phyloP scores from a whole-genome alignment of 2,329 filamentous ascomycete species.

The Xylaria sp. region DNA sequence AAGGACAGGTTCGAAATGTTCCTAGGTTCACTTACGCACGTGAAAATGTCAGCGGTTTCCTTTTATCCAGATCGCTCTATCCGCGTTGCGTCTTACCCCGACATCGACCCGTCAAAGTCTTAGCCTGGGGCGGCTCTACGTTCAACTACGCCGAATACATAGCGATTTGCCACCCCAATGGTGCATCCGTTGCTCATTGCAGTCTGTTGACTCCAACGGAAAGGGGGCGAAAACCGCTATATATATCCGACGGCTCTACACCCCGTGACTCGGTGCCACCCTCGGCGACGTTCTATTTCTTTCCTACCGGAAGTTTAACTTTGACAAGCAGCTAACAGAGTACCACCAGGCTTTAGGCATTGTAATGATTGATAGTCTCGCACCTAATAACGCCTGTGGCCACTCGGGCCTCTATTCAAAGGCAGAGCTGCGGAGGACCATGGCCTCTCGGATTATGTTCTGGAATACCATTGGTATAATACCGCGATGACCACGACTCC shows the following conservation, averaged over 20 bases:
- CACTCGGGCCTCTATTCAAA: constrained; percentile 11
- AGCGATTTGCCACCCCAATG: constrained; percentile 20
- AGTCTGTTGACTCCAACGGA: constrained; percentile 14
- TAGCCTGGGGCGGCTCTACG: constrained; percentile 12
- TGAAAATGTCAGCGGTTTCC: constrained; percentile 17
- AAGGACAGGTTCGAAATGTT: not conserved
- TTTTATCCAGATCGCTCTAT: constrained; percentile 34
- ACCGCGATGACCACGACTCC: constrained; percentile 16
- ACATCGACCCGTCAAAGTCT: constrained; percentile 3
- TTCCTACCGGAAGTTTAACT: not conserved
- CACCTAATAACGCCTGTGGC: constrained; percentile 2
- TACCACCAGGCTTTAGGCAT: not conserved
- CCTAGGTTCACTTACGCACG: constrained; percentile 18
- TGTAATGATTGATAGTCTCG: not conserved
- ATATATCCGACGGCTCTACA: constrained; percentile 35
- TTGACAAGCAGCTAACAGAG: not conserved
- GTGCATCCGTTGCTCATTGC: constrained; percentile 27
- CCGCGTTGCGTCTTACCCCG: constrained; percentile 8
- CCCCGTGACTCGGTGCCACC: constrained; percentile 33
- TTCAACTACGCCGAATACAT: constrained; percentile 28
- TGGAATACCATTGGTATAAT: constrained; percentile 16
- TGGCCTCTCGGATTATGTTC: constrained; percentile 13
- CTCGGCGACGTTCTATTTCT: constrained; percentile 20
- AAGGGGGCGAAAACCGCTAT: constrained; percentile 27
- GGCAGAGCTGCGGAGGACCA: constrained; percentile 1